Conservation (phyloP, 2,329 filamentous ascomycete genomes). For the Pseudomassariella vexata region DNA sequence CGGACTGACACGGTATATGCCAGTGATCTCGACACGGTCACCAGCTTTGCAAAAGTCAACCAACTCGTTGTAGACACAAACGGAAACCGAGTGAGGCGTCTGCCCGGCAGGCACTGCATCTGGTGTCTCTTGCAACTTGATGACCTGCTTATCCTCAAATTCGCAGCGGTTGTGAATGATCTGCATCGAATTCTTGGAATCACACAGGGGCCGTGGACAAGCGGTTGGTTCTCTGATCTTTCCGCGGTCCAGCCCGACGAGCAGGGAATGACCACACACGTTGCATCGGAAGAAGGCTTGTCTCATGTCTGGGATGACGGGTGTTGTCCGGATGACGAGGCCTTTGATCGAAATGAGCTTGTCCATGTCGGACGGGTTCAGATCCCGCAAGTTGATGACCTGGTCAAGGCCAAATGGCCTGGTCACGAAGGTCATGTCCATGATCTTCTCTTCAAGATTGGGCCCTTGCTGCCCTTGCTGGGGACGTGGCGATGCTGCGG, state of each 20-base stretch:
- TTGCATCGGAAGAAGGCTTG: conserved; percentile 97
- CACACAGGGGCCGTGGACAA: conserved; percentile 78
- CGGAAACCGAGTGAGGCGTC: conserved; percentile 92
- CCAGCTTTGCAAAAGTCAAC: conserved; percentile 98
- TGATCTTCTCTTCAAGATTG: conserved; percentile 74
- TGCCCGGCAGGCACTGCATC: conserved; percentile 93
- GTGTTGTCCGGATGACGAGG: conserved; percentile 89
- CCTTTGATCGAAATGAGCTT: conserved; percentile 93
- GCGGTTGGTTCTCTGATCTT: conserved; percentile 92
- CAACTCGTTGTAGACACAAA: conserved; percentile 93
- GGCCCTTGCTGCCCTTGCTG: conserved; percentile 38
- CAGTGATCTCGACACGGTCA: conserved; percentile 91
- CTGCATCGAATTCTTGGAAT: conserved; percentile 91
- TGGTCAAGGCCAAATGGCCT: conserved; percentile 84
- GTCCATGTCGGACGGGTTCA: conserved; percentile 95
- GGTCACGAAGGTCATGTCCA: conserved; percentile 75
- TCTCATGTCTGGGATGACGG: conserved; percentile 98
- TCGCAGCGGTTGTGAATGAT: conserved; percentile 93
- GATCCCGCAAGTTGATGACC: conserved; percentile 83
- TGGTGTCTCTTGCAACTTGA: conserved; percentile 96
- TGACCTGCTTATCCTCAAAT: conserved; percentile 97
- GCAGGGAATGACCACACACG: conserved; percentile 84
- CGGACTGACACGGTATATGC: conserved; percentile 92
- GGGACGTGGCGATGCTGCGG: conserved; percentile 32
- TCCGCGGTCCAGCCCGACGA: conserved; percentile 87